These are phyloP conservation scores for Aspergillus melleus DNA, from an alignment of 2,329 filamentous ascomycete species.

Conservation along the genomic window DNA sequence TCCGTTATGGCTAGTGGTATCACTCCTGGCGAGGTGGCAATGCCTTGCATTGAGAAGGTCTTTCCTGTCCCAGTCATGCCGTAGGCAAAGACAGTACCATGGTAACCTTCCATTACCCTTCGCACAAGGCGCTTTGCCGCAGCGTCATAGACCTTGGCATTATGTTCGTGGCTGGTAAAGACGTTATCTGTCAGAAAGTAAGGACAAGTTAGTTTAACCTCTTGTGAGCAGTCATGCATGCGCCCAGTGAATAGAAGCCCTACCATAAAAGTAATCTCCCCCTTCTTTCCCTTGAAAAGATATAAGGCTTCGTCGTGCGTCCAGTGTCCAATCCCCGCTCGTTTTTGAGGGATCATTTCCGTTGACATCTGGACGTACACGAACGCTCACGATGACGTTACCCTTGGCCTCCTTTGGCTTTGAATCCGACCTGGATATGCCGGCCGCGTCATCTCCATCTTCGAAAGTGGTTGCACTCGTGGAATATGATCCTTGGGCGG, in stretches of 20 bases:
- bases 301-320: slow-evolving; percentile 78
- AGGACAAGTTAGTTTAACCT: neutral
- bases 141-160: slow-evolving; percentile 90
- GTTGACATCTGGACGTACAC: slow-evolving; percentile 77
- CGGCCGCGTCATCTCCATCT: slow-evolving; percentile 63
- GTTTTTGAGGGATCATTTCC: slow-evolving; percentile 62
- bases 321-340: slow-evolving; percentile 89
- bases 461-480: slow-evolving; percentile 89
- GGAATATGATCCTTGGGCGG: slow-evolving; percentile 87
- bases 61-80: slow-evolving; percentile 99
- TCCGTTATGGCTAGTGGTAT: slow-evolving; percentile 97
- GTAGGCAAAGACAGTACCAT: slow-evolving; percentile 97
- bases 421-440: slow-evolving; percentile 30
- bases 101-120: slow-evolving; percentile 98
- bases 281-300: slow-evolving; percentile 85
- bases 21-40: slow-evolving; percentile 89
- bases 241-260: slow-evolving; percentile 28
- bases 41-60: slow-evolving; percentile 99
- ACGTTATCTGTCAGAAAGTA: slow-evolving; percentile 73
- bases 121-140: slow-evolving; percentile 91
- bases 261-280: slow-evolving; percentile 90
- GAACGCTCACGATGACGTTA: slow-evolving; percentile 93
- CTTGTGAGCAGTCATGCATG: neutral
- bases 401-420: slow-evolving; percentile 74
- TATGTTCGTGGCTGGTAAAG: slow-evolving; percentile 90